Evolutionary conservation across 352 stramenopile genomes (phyloP), one percentile per base, ranked within the genome.

Genomic region (Globisporangium spinosum): DNA sequence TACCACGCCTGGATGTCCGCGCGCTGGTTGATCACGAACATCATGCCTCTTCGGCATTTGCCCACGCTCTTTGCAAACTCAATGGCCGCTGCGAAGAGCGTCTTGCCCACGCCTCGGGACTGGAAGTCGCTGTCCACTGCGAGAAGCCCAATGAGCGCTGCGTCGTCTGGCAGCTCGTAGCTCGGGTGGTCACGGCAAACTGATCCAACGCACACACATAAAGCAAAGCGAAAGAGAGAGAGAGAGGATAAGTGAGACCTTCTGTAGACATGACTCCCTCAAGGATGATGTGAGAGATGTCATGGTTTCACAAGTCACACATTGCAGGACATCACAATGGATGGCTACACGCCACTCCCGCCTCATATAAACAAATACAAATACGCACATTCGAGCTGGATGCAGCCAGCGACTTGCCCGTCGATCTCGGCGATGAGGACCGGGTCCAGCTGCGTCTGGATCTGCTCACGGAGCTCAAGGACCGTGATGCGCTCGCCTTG

Each of bases 21-120:
- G 23, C 62, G 62, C 62, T 67, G 62, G 62, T 67, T 67, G 51
- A 67, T 49, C 51, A 67, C 49, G 10, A 67, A 61, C 49, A 67
- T 60, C 35, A 54, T 60, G 34, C 20, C 62, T n/a, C 45, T 29
- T 3, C 2, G 27, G 51, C 62, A 67, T n/a, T 32, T 22, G 51
- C 53, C 53, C 27, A n/a, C 20, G 32, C 27, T 27, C 10, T 58
- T 47, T 9, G 62, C 62, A 29, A 62, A 58, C 53, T 25, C 53
- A 17, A 60, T 54, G 2, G 62, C 62, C 22, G 62, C 35, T 1
- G 4, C 49, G 3, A 58, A 58, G 27, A 67, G 32, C 53, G 40
- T 62, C 17, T 43, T 40, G 34, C 34, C 62, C 34, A 67, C 29
- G 34, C 62, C 62, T 23, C 29, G 58, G 0, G 51, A 67, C 53